These are phyloP conservation scores for Adansonia madagascariensis DNA, from an alignment of 441 rosid species.

Conservation along the genomic window DNA sequence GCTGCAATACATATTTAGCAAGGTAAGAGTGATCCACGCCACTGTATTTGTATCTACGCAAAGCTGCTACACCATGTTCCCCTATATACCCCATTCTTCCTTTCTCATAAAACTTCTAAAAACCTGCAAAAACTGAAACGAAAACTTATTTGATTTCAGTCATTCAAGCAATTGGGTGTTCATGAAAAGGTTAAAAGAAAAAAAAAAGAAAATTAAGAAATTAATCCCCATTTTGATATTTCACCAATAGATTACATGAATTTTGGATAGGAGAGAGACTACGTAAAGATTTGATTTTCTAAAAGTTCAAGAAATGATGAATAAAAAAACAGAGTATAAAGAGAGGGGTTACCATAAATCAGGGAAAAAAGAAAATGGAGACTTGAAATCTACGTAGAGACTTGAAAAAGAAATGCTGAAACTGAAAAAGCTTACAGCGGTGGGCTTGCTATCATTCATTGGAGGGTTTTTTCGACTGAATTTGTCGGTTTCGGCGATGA, in stretches of 20 bases:
- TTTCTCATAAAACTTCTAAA: neutral
- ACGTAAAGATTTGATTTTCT: neutral
- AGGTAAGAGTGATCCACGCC: conserved; percentile 86
- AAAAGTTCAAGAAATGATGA: neutral
- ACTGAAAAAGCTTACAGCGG: neutral
- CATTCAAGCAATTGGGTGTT: neutral
- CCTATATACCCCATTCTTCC: conserved; percentile 85
- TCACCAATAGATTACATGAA: neutral
- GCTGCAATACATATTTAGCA: conserved; percentile 89
- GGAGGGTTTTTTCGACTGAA: neutral
- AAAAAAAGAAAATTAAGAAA: neutral
- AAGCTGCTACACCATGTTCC: conserved; percentile 79
- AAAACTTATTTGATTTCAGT: neutral
- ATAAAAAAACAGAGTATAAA: neutral
- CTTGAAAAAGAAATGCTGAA: neutral
- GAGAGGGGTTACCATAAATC: neutral
- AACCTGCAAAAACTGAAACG: conserved; percentile 31
- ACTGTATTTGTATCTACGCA: conserved; percentile 87
- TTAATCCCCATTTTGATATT: neutral
- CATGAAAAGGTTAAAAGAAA: neutral
- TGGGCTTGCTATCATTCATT: neutral
- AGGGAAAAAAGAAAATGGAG: neutral
- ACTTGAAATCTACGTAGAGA: neutral
- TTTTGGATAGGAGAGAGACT: neutral
- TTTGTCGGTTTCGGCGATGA: neutral